A percentile compares a stretch with the other conserved stretches of the same genome.
Conservation (phyloP, 495 filamentous ascomycete genomes). For the Cetradonia linearis region DNA sequence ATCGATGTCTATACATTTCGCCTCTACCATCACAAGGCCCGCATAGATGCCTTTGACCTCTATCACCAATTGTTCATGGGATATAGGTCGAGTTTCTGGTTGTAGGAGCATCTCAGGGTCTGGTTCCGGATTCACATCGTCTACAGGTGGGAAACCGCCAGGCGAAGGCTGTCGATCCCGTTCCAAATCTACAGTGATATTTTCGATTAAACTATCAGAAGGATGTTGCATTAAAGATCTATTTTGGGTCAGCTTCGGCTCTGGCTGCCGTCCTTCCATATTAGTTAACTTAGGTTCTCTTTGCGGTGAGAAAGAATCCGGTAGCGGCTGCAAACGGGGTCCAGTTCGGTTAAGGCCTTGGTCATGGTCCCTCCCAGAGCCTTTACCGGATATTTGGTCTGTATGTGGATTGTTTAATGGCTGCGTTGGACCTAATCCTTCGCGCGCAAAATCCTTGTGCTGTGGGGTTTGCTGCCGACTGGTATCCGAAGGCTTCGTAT, state of each 20-base stretch:
- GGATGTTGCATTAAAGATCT: no score
- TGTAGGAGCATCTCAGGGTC: constrained; percentile 37
- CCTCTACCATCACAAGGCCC: constrained; percentile 41
- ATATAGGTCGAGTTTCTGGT: constrained; percentile 56
- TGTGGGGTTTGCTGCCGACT: no score
- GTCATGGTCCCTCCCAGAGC: no score
- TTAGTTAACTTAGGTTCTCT: no score
- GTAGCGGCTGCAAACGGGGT: no score
- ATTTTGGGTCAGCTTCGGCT: neutral
- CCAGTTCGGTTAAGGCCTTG: no score
- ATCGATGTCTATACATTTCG: constrained; percentile 41
- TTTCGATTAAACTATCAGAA: neutral
- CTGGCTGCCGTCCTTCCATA: neutral
- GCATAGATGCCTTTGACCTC: constrained; percentile 40
- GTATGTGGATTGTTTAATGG: no score
- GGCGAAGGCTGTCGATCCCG: neutral
- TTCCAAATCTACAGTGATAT: neutral
- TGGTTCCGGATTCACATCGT: neutral
- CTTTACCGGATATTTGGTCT: no score
- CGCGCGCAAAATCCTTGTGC: no score
- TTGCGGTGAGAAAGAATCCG: no score
- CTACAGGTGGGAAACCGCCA: neutral
- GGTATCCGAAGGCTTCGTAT: no score
- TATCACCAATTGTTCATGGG: constrained; percentile 58
- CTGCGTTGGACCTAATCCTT: no score